Base-by-base conservation (phyloP, 2,329 filamentous ascomycete genomes). In the Teratosphaeria destructans region DNA sequence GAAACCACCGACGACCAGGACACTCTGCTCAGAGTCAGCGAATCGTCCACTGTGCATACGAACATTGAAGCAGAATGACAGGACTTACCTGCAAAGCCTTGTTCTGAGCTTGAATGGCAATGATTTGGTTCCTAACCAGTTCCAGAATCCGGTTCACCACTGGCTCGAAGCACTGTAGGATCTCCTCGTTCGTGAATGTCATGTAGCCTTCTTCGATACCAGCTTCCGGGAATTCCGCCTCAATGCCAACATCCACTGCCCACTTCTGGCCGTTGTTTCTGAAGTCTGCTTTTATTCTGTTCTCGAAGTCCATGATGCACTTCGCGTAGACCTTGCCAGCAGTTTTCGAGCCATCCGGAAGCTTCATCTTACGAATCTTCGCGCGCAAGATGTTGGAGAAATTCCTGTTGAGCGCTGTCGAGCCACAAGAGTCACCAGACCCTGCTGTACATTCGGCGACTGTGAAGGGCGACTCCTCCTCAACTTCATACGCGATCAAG, bases 281-380 rank as follows among this genome's bases (percentile, higher is more conserved):
- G 86, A 99, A 99, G 75, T 97, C 94, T 56, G 94, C 94, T 82
- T 99, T 99, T 83, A 99, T 96, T 74, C 94, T 83, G 83, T 97
- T 97, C 80, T 99, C 94, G 70, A 99, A 99, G 77, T 99, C 94
- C 93, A 97, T 97, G 76, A 99, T 97, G 75, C 93, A 97, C 79
- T 97, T 97, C 66, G 93, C 93, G 75, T 97, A 97, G 58, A 99
- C 94, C 75, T 93, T 91, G 52, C 93, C 93, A n/a, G 94, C 93
- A 2, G 91, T 97, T 78, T 93, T 95, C 67, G 93, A 96, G 54
- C 92, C 93, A 71, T 97, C 93, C 1, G 94, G 92, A 54, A 99
- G 81, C 78, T 97, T 97, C 94, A 97, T 97, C 81, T 97, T 97
- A 67, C 93, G 84, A 69, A 99, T 97, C 81, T 97, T 97, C 62